Conservation (phyloP, 1,284 basidiomycete genomes). For the Neonothopanus nambi region DNA sequence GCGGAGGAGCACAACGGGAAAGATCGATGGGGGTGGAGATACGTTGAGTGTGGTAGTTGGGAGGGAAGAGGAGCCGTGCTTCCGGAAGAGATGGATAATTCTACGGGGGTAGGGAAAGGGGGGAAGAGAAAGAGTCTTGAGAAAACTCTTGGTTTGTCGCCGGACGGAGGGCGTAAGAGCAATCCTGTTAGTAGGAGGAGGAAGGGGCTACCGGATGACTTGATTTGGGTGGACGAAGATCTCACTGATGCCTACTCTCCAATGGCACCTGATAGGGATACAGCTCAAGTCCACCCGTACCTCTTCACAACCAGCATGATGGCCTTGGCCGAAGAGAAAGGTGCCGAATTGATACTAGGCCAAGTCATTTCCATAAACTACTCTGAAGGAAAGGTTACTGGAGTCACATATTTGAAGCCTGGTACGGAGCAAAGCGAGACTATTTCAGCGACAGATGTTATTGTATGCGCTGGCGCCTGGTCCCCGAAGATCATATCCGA, state of each 20-base stretch:
- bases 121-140: slow-evolving; percentile 48
- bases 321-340: slow-evolving; percentile 59
- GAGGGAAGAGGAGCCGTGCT: slow-evolving; percentile 49
- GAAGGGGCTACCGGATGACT: slow-evolving; percentile 56
- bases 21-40: slow-evolving; percentile 83
- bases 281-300: slow-evolving; percentile 83
- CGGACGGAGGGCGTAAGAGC: slow-evolving; percentile 30
- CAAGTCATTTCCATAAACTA: slow-evolving; percentile 41
- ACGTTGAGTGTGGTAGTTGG: slow-evolving; percentile 68
- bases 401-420: slow-evolving; percentile 50
- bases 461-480: slow-evolving; percentile 89
- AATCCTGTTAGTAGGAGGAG: slow-evolving; percentile 26
- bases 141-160: slow-evolving; percentile 55
- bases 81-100: slow-evolving; percentile 20
- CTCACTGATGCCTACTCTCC: slow-evolving; percentile 61
- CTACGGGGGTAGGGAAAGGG: slow-evolving; percentile 30
- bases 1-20: slow-evolving; percentile 74
- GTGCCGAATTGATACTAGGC: slow-evolving; percentile 45
- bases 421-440: slow-evolving; percentile 33
- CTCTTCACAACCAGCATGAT: slow-evolving; percentile 80
- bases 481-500: slow-evolving; percentile 57
- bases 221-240: slow-evolving; percentile 61
- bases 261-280: slow-evolving; percentile 60
- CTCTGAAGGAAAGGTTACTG: slow-evolving; percentile 44
- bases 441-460: slow-evolving; percentile 61